Conservation (phyloP, 2,329 filamentous ascomycete genomes). For the Bertia moriformis region DNA sequence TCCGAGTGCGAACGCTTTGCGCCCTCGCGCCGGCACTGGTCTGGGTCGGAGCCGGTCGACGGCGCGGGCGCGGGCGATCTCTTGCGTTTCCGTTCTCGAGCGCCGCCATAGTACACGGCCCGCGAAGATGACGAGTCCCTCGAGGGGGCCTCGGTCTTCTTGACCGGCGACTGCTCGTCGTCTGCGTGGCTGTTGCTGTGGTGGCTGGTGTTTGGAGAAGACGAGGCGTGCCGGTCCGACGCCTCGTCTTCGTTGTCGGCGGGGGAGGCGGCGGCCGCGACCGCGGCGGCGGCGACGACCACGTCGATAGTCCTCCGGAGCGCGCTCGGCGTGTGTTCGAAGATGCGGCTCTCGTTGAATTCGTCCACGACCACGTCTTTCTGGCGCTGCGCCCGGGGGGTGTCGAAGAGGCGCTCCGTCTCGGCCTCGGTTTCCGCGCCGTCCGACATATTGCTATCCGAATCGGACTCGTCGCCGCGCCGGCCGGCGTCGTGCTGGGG, state of each 20-base stretch:
- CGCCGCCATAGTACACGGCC: no score
- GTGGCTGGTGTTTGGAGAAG: conserved; percentile 25
- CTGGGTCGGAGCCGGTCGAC: no score
- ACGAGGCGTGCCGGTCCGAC: conserved; percentile 33
- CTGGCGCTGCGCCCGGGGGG: conserved; percentile 55
- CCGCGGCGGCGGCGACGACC: conserved; percentile 6
- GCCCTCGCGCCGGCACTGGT: no score
- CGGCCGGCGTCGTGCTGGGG: conserved; percentile 18
- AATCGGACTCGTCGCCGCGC: conserved; percentile 17
- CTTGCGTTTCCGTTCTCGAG: conserved; percentile 2
- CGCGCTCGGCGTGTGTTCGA: conserved; percentile 61
- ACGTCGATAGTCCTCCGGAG: conserved; percentile 6
- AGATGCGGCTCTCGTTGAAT: conserved; percentile 34
- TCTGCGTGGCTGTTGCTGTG: conserved; percentile 8
- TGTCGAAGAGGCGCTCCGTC: conserved; percentile 81
- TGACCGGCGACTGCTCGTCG: conserved; percentile 14
- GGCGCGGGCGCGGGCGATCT: background rate
- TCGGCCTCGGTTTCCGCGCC: conserved; percentile 66
- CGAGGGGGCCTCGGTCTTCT: no score
- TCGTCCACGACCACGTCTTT: conserved; percentile 44
- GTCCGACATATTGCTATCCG: conserved; percentile 41
- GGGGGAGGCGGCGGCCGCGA: conserved; percentile 9
- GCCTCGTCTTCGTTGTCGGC: conserved; percentile 17
- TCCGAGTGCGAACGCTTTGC: no score
- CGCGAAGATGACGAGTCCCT: no score